These are phyloP conservation scores for Hanseniaspora gamundiae DNA, from an alignment of 1,139 yeast genomes.

Conservation along the genomic window DNA sequence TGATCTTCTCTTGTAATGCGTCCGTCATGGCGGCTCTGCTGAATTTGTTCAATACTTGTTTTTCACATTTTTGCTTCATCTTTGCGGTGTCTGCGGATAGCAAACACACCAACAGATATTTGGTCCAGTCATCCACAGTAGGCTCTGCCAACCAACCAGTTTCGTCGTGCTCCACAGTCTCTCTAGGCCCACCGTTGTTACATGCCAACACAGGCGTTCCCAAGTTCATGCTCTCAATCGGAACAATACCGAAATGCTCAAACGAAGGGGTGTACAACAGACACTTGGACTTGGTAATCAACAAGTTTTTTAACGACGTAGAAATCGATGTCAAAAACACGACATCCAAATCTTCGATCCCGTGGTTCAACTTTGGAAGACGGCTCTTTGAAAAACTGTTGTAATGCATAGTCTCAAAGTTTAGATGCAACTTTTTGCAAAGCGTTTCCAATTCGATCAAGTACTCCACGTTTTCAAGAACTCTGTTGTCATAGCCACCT, in stretches of 20 bases:
- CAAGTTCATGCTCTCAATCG: slow-evolving; percentile 82
- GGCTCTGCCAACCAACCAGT: slow-evolving; percentile 65
- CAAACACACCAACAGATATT: slow-evolving; percentile 9
- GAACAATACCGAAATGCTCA: slow-evolving; percentile 97
- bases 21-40: slow-evolving; percentile 4
- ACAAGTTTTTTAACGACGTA: slow-evolving; percentile 49
- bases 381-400: slow-evolving; percentile 25
- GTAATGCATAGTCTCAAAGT: slow-evolving; percentile 31
- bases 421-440: slow-evolving; percentile 35
- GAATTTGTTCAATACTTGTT: slow-evolving; percentile 5
- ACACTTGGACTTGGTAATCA: slow-evolving; percentile 45
- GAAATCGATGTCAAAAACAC: slow-evolving; percentile 74
- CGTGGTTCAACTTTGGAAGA: not conserved
- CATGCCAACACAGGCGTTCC: slow-evolving; percentile 80
- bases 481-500: slow-evolving; percentile 86
- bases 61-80: slow-evolving; percentile 4
- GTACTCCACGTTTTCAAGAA: slow-evolving; percentile 65
- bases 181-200: slow-evolving; percentile 87
- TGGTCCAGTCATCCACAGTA: slow-evolving; percentile 11
- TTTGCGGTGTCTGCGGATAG: slow-evolving; percentile 6
- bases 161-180: slow-evolving; percentile 49
- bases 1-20: slow-evolving; percentile 6
- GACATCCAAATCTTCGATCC: slow-evolving; percentile 31
- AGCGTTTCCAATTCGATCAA: slow-evolving; percentile 45
- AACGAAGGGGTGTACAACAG: slow-evolving; percentile 79